Percentiles rank a stretch among this genome's conserved stretches.
These are phyloP conservation scores for Aureobasidium mangrovei DNA, from an alignment of 2,329 filamentous ascomycete species.

Conservation along the genomic window DNA sequence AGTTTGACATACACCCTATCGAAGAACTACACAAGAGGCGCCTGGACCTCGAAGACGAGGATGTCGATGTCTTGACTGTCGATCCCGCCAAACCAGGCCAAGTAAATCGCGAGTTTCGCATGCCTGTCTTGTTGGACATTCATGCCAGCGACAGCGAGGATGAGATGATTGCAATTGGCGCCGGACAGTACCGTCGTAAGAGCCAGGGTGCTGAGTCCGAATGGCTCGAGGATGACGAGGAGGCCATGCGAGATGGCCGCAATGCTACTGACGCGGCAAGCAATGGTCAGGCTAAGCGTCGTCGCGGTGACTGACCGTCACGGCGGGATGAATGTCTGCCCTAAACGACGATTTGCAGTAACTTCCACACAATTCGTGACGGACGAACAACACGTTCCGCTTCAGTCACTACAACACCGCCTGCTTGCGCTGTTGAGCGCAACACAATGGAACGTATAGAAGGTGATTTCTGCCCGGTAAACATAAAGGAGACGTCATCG, in stretches of 20 bases:
- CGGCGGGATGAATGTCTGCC: too few species aligned
- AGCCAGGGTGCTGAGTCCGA: constrained; percentile 68
- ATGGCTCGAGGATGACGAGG: constrained; percentile 49
- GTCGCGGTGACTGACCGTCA: constrained; percentile 13
- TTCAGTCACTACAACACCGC: too few species aligned
- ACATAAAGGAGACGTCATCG: too few species aligned
- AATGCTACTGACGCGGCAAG: constrained; percentile 4
- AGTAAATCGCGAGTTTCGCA: constrained; percentile 53
- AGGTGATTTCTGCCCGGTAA: too few species aligned
- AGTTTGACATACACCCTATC: constrained; percentile 94
- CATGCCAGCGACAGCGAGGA: constrained; percentile 94
- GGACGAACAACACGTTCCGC: too few species aligned
- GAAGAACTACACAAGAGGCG: constrained; percentile 89
- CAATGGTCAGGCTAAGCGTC: constrained; percentile 15
- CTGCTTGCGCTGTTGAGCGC: too few species aligned
- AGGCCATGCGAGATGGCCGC: constrained; percentile 24
- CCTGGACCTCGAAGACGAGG: constrained; percentile 85
- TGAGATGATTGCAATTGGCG: constrained; percentile 59
- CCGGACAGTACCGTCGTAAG: constrained; percentile 78
- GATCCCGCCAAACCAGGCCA: constrained; percentile 51
- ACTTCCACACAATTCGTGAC: too few species aligned
- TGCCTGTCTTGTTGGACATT: constrained; percentile 89
- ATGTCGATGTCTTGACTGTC: constrained; percentile 78
- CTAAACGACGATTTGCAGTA: too few species aligned
- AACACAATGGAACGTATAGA: too few species aligned